Base-by-base conservation (phyloP, 2,329 filamentous ascomycete genomes). In the Sarocladium strictum region DNA sequence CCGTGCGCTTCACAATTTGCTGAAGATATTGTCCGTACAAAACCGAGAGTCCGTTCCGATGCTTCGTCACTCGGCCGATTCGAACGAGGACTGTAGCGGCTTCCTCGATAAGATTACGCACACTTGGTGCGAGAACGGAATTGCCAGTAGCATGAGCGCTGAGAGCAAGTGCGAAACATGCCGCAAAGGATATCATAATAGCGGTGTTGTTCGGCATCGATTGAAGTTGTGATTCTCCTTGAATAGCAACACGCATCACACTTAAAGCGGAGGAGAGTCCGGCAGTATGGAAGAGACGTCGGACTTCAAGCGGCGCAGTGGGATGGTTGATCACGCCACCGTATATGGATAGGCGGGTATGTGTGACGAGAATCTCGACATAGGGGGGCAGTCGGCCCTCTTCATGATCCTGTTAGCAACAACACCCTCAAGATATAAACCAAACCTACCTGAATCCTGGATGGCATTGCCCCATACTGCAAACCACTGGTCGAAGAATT, bases 171-270 rank as follows among this genome's bases (percentile, higher is more conserved):
- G 84, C 84, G 58, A 86, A 87, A 61, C 83, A 87, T 3, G 84
- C 84, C 0, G 86, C 86, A 59, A 89, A 89, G 1, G 85, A 87
- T 12, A 90, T 87, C 87, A 90, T 90, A 59, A 89, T 87, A 54
- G 86, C 81, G 0, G 86, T 89, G 60, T 90, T 90, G 67, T 90
- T 90, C 0, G 86, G 86, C 86, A 90, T 90, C 0, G 86, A 89
- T 54, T 83, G 83, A 0, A 90, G 75, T 57, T 85, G 79, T 0
- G 76, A 72, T 63, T 90, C 86, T 32, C 86, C 86, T 65, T 89
- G 86, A 5, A 89, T 87, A 0, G 86, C 86, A 1, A 84, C 84
- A 21, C 86, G 81, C 75, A 90, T 80, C 3, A 90, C 87, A 56
- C 88, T 89, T n/a, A 90, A 68, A 0, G 87, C 85, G 0, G 86